Base-by-base conservation (phyloP, 78 protist species). In the Dictyostelium brefeldianum region DNA sequence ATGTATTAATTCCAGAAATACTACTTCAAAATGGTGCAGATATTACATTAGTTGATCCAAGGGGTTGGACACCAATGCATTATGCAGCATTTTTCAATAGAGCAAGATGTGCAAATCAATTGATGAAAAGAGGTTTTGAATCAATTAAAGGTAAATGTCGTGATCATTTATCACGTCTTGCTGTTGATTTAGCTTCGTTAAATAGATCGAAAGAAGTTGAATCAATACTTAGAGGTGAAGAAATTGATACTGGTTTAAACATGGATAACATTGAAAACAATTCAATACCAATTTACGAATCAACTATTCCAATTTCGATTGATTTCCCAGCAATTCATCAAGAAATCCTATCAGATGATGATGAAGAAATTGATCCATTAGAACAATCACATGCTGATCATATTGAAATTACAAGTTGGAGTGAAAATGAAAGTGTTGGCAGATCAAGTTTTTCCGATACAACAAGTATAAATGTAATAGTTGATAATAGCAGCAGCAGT, bases 51-150 rank as follows among this genome's bases (percentile, higher is more conserved):
- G 89, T 65, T 25, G 95, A 90, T 36, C 59, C 95, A 31, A 9
- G 95, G 9, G 95, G 95, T 29, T 92, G 95, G 95, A 92, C 95
- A 14, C 90, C 95, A 50, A 83, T 92, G 90, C 95, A 92, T 70
- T 92, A 92, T 57, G 95, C 95, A 6, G 95, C 95, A 17, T 92
- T 36, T 57, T 90, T 90, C 81, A 90, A 90, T 62, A 78, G 95
- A 70, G 89, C 95, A 7, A 4, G 95, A 5, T 90, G 95, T 50
- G 80, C 93, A 2, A 47, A 53, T 12, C 78, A 77, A 15, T 8
- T 87, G 17, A 87, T 87, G 85, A 74, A 64, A 9, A 80, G 93
- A 75, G 93, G 93, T 2, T 87, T 64, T 27, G 93, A 87, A 10
- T 50, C 90, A 2, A 51, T 87, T 51, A 41, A 67, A 47, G 9